A percentile compares a stretch with the other conserved stretches of the same genome.
Evolutionary conservation across 2,329 filamentous ascomycete species (phyloP).

Genomic region (Hyphodiscus sp.): DNA sequence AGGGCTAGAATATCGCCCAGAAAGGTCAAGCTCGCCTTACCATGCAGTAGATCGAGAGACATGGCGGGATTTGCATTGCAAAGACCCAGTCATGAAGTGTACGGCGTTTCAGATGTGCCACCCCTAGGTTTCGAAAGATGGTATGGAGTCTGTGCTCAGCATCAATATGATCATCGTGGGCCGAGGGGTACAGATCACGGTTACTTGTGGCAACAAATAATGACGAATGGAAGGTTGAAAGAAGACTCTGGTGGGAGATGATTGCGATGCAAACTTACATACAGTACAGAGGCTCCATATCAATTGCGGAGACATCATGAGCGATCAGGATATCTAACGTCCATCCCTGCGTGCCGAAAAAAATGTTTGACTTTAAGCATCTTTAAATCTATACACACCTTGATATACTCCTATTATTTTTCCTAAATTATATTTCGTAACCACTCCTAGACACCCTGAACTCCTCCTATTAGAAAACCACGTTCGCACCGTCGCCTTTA

Average conservation of each 20-base stretch:
- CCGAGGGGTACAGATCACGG: too few species aligned
- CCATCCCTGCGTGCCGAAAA: too few species aligned
- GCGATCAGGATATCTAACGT: too few species aligned
- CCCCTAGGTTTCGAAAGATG: background rate
- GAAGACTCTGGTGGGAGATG: background rate
- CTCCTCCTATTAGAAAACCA: slow-evolving; percentile 4
- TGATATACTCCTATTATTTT: slow-evolving; percentile 6
- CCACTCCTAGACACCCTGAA: slow-evolving; percentile 1
- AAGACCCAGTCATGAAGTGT: background rate
- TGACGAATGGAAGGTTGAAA: background rate
- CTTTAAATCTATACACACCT: too few species aligned
- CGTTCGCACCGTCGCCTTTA: slow-evolving; percentile 3
- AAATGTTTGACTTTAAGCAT: too few species aligned
- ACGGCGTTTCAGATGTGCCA: background rate
- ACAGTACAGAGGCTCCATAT: background rate
- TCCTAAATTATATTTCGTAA: slow-evolving; percentile 1
- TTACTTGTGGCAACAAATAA: background rate
- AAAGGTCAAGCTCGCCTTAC: background rate
- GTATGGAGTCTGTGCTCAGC: background rate
- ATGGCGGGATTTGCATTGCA: background rate
- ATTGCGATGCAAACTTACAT: background rate
- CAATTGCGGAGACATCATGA: background rate
- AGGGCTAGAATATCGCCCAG: background rate
- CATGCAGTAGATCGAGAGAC: background rate
- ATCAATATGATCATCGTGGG: background rate